Percentiles rank a stretch among this genome's conserved stretches.
These are phyloP conservation scores for Suillus placidus DNA, from an alignment of 768 basidiomycete species.

Conservation along the genomic window DNA sequence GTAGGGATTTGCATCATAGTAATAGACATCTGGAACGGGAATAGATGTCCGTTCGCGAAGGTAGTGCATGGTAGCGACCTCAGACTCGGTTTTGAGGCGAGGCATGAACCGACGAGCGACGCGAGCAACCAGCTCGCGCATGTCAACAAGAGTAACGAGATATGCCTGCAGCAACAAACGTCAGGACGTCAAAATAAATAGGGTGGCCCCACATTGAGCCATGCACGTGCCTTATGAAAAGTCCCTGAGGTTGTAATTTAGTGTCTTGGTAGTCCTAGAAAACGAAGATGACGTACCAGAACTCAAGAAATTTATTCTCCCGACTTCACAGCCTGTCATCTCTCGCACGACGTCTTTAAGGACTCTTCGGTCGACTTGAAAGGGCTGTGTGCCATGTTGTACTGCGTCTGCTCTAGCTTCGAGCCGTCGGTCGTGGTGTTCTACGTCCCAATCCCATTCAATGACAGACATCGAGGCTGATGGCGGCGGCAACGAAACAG, in stretches of 20 bases:
- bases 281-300: conserved; percentile 53
- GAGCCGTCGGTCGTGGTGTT: conserved; percentile 67
- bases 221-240: conserved; percentile 71
- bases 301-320: conserved; percentile 71
- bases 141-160: conserved; percentile 65
- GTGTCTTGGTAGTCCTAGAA: conserved; percentile 17
- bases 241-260: conserved; percentile 54
- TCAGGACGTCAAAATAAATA: conserved; percentile 14
- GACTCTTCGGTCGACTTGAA: conserved; percentile 74
- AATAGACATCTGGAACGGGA: conserved; percentile 75
- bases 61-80: conserved; percentile 84
- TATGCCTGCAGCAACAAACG: conserved; percentile 57
- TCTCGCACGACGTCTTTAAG: conserved; percentile 79
- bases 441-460: conserved; percentile 72
- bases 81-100: conserved; percentile 82
- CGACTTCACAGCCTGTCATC: conserved; percentile 66
- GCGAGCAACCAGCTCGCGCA: conserved; percentile 68
- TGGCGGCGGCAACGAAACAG: conserved; percentile 20
- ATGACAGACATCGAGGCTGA: conserved; percentile 28
- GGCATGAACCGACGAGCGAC: conserved; percentile 88
- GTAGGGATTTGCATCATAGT: conserved; percentile 81
- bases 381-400: conserved; percentile 63
- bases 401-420: conserved; percentile 68
- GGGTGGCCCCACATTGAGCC: neutral
- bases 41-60: conserved; percentile 69